Conservation (phyloP, 768 basidiomycete genomes). For the Tulasnella sp. region DNA sequence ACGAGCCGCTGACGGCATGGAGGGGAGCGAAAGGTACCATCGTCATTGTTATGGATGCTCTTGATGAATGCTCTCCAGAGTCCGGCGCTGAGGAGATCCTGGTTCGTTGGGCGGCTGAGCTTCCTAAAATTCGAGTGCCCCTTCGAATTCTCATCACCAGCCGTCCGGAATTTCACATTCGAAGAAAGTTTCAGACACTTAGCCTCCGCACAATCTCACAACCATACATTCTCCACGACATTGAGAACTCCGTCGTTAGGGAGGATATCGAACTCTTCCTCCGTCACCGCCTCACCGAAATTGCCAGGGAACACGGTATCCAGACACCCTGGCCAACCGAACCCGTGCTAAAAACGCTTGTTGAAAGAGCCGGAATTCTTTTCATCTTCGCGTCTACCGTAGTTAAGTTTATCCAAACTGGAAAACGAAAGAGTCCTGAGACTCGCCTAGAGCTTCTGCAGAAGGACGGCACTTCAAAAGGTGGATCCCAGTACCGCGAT, state of each 20-base stretch:
- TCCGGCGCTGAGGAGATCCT: slow-evolving; percentile 31
- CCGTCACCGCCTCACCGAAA: not conserved
- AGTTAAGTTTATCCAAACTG: not conserved
- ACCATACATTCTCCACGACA: slow-evolving; percentile 14
- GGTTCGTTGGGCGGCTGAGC: slow-evolving; percentile 32
- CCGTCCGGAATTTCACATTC: slow-evolving; percentile 38
- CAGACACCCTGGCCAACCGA: not conserved
- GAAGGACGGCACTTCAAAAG: too few species aligned
- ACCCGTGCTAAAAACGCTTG: not conserved
- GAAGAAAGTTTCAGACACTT: not conserved
- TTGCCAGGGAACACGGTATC: not conserved
- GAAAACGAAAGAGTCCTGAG: not conserved
- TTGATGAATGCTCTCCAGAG: slow-evolving; percentile 39
- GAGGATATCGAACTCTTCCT: slow-evolving; percentile 26
- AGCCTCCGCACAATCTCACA: not conserved
- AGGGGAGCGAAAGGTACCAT: slow-evolving; percentile 25
- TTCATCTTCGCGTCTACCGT: slow-evolving; percentile 16
- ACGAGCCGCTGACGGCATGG: slow-evolving; percentile 14
- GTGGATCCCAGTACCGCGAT: not conserved
- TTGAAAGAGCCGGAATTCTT: not conserved
- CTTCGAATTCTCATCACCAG: slow-evolving; percentile 41
- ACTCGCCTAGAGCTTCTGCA: not conserved
- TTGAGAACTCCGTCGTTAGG: slow-evolving; percentile 10
- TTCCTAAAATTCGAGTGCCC: slow-evolving; percentile 34
- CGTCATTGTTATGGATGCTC: slow-evolving; percentile 41